Base-by-base conservation (phyloP, 305 asterid species). In the Fraxinus angustifolia region DNA sequence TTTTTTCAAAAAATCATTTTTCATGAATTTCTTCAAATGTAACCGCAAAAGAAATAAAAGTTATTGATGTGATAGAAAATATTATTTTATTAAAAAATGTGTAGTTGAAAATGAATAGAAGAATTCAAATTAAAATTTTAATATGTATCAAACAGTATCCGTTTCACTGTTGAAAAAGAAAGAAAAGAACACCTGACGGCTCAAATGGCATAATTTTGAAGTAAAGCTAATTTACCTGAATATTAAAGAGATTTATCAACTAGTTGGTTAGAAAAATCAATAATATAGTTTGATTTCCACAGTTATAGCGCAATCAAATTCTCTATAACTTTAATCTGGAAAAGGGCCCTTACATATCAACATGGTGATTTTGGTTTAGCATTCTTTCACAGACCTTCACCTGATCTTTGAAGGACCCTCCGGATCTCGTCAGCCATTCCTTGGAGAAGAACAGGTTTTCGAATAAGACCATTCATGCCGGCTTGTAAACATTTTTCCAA, bases 381-480 rank as follows among this genome's bases (percentile, higher is more conserved):
- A 60, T 21, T 60, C 70, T 60, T 6, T 60, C 70, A 60, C 70
- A 60, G 31, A 2, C 70, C 31, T 60, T 60, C 70, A 60, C 70
- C 70, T 60, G 70, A 60, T 60, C 70, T 60, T 60, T 21, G 74
- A 77, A 89, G 85, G 26, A 89, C 85, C 58, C 85, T 76, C 81
- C 68, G 87, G 26, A 89, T 85, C 80, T 89, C 91, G 14, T 79
- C 85, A 0, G 88, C 84, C 12, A 89, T 83, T 50, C 86, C 92
- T 60, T 83, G 84, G 50, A 89, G 84, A 74, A 87, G 84, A 74
- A 84, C 62, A 16, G 91, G 92, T 75, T 86, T 89, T 6, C 73
- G 82, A 28, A 89, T 85, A 74, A 85, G 83, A 30, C 92, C 92
- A 79, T 85, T 89, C 82, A 89, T 88, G 35, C 91, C 92, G 14